A percentile compares a stretch with the other conserved stretches of the same genome.
Evolutionary conservation across 495 filamentous ascomycete genomes (phyloP).

Genomic region (Neurospora sp.): DNA sequence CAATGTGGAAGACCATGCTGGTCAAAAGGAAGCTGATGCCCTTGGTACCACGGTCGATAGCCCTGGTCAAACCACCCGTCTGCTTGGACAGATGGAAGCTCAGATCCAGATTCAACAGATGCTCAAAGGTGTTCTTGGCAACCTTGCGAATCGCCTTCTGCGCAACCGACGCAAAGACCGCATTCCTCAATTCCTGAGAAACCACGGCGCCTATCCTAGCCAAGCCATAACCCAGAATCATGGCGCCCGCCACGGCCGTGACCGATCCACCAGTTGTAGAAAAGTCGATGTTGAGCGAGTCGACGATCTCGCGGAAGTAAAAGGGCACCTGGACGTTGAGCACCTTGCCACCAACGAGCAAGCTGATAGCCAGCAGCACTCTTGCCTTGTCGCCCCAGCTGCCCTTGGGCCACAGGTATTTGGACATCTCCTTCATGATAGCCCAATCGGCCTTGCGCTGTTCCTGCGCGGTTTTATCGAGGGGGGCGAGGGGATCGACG

Average conservation of each 20-base stretch:
- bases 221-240: slow-evolving; percentile 85
- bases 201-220: slow-evolving; percentile 78
- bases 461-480: slow-evolving; percentile 58
- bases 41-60: slow-evolving; percentile 94
- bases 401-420: slow-evolving; percentile 94
- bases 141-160: slow-evolving; percentile 92
- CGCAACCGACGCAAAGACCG: slow-evolving; percentile 90
- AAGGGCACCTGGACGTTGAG: slow-evolving; percentile 97
- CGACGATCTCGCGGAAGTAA: slow-evolving; percentile 96
- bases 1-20: slow-evolving; percentile 96
- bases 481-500: slow-evolving; percentile 19
- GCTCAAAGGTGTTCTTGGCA: slow-evolving; percentile 84
- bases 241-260: slow-evolving; percentile 75
- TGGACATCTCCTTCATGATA: slow-evolving; percentile 95
- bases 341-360: slow-evolving; percentile 86
- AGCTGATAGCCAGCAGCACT: slow-evolving; percentile 66
- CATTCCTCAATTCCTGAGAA: slow-evolving; percentile 88
- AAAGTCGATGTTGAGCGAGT: slow-evolving; percentile 94
- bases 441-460: slow-evolving; percentile 96
- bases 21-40: slow-evolving; percentile 94
- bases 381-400: slow-evolving; percentile 72
- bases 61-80: slow-evolving; percentile 86
- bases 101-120: slow-evolving; percentile 78
- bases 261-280: slow-evolving; percentile 71
- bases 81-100: slow-evolving; percentile 91